Evolutionary conservation across 192 early-diverging fungal genomes (phyloP), one percentile per base, ranked within the genome.

Genomic region (Geranomyces michiganensis): DNA sequence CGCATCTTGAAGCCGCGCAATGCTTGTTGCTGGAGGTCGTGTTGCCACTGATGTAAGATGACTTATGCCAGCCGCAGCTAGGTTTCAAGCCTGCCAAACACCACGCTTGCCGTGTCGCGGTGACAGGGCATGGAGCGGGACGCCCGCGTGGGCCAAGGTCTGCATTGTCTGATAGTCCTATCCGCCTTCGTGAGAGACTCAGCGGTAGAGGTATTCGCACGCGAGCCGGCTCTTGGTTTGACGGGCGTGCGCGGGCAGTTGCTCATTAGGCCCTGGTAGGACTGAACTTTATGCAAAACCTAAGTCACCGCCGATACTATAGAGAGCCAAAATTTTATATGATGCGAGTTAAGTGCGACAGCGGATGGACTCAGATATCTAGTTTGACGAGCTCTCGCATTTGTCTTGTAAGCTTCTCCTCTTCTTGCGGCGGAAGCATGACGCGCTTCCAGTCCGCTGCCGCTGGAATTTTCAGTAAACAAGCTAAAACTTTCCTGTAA

Each of bases 401-500:
- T 15, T 62, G 26, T 13, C 56, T 24, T 21, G 79, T 56, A 29
- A 74, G 48, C 62, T 43, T 43, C 44, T 56, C 65, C 63, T 96
- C 94, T 32, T 89, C 84, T n/a, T 88, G 87, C 53, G 86, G 75
- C 1, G 79, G 56, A 36, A 90, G 79, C 8, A 85, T 68, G 67
- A 93, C 95, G 21, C 76, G 71, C 76, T 89, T 93, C 96, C 96
- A 98, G 71, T 92, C 81, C 61, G 83, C 89, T 60, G 92, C 82
- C 15, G 91, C 85, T 17, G 92, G 90, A 0, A 67, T 72, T 0
- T 80, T 91, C 33, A 96, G 69, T 7, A 91, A 75, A 10, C 79
- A 78, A 0, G 93, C 90, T 49, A 94, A 73, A 0, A 91, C 82
- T 44, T 75, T 79, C 73, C 87, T 87, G 44, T 10, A 48, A 66